Conservation (phyloP, 306 rosid genomes). For the Begonia peltatifolia region DNA sequence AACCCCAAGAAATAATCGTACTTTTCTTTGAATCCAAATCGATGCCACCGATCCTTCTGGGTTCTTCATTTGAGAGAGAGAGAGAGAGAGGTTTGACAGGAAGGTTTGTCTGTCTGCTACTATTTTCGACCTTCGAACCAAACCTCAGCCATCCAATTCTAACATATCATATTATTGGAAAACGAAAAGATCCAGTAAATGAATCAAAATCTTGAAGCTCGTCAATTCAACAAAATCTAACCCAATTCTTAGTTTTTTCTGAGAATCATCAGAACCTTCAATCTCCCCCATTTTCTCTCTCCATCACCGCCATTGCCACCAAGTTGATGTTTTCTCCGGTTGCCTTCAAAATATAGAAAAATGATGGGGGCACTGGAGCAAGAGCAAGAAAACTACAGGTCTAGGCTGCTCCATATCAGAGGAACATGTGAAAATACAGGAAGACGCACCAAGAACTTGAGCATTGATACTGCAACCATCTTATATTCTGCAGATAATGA, state of each 20-base stretch:
- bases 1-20: no score
- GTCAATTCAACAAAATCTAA: no score
- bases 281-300: not conserved
- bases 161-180: not conserved
- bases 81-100: constrained; percentile 6
- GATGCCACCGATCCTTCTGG: not conserved
- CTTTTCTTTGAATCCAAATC: no score
- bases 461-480: constrained; percentile 29
- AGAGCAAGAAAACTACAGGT: constrained; percentile 29
- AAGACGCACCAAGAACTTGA: constrained; percentile 53
- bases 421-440: constrained; percentile 31
- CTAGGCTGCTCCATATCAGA: constrained; percentile 30
- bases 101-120: constrained; percentile 9
- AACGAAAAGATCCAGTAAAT: not conserved
- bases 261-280: not conserved
- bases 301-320: constrained; percentile 9
- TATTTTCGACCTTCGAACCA: constrained; percentile 7
- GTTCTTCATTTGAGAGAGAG: constrained; percentile 4
- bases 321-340: constrained; percentile 32
- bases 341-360: constrained; percentile 9
- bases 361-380: constrained; percentile 38
- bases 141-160: constrained; percentile 12
- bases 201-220: not conserved
- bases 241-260: not conserved
- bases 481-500: constrained; percentile 19